These are phyloP conservation scores for Astrothelium subdiscretum DNA, from an alignment of 495 filamentous ascomycete species.

Conservation along the genomic window DNA sequence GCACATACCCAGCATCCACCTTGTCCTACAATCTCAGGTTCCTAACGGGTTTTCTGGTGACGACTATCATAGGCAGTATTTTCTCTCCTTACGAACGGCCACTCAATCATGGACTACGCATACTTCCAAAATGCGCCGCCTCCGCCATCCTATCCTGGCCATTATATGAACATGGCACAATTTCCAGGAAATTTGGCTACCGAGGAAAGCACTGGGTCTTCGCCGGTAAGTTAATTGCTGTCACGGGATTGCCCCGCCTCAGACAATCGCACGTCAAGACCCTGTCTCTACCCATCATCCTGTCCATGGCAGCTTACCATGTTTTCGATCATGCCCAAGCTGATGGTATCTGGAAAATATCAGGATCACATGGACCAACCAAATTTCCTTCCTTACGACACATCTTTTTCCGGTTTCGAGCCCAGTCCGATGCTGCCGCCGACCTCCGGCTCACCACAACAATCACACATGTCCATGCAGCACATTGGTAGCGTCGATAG, in stretches of 20 bases:
- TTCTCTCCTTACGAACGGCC: not conserved
- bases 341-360: not conserved
- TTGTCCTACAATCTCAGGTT: not conserved
- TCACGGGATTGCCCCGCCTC: not conserved
- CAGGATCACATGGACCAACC: slow-evolving; percentile 1
- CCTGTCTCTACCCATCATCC: no score
- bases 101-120: not conserved
- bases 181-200: not conserved
- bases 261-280: not conserved
- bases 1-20: no score
- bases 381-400: not conserved
- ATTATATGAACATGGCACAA: not conserved
- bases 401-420: not conserved
- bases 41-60: not conserved
- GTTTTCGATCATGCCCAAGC: not conserved
- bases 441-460: slow-evolving; percentile 9
- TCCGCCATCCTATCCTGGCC: not conserved
- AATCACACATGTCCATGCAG: slow-evolving; percentile 8
- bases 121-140: not conserved
- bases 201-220: not conserved
- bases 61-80: not conserved
- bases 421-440: slow-evolving; percentile 2
- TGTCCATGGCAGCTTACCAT: not conserved
- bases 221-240: not conserved
- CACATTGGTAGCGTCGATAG: slow-evolving; percentile 14